Conservation (phyloP, 2,329 filamentous ascomycete genomes). For the Colletotrichum filicis region DNA sequence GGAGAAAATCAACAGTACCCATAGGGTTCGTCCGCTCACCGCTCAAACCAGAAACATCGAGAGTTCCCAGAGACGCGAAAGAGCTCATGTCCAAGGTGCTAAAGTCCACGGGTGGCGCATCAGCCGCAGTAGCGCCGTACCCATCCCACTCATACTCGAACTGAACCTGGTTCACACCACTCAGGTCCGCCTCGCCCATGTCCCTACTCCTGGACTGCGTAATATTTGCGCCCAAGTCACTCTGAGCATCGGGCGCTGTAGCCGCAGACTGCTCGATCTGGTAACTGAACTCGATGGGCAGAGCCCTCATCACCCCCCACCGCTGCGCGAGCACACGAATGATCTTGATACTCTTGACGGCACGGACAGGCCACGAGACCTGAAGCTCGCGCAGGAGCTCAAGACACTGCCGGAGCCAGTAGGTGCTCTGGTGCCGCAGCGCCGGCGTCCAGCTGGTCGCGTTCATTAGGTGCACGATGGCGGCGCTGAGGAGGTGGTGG, state of each 20-base stretch:
- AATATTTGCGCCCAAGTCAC: neutral
- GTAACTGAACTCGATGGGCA: conserved; percentile 18
- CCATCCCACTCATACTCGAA: conserved; percentile 25
- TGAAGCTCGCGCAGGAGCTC: conserved; percentile 28
- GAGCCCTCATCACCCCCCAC: conserved; percentile 27
- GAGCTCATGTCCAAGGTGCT: neutral
- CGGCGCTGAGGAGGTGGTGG: conserved; percentile 36
- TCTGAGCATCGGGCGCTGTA: neutral
- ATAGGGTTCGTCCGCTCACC: neutral
- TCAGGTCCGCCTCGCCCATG: neutral
- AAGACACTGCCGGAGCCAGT: conserved; percentile 34
- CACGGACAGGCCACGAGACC: conserved; percentile 11
- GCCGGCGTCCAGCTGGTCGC: conserved; percentile 29
- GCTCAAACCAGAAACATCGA: conserved; percentile 5
- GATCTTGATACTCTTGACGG: conserved; percentile 19
- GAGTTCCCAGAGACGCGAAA: neutral
- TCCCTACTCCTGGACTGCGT: neutral
- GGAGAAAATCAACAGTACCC: neutral
- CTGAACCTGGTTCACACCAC: neutral
- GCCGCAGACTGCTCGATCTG: neutral
- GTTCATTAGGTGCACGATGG: conserved; percentile 36
- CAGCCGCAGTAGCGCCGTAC: neutral
- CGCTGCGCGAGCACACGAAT: conserved; percentile 23
- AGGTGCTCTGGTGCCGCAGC: conserved; percentile 29
- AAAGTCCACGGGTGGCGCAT: neutral